Evolutionary conservation across 2,329 filamentous ascomycete species (phyloP), one percentile per base, ranked within the genome.

Genomic region (Furcasterigmium furcatum): DNA sequence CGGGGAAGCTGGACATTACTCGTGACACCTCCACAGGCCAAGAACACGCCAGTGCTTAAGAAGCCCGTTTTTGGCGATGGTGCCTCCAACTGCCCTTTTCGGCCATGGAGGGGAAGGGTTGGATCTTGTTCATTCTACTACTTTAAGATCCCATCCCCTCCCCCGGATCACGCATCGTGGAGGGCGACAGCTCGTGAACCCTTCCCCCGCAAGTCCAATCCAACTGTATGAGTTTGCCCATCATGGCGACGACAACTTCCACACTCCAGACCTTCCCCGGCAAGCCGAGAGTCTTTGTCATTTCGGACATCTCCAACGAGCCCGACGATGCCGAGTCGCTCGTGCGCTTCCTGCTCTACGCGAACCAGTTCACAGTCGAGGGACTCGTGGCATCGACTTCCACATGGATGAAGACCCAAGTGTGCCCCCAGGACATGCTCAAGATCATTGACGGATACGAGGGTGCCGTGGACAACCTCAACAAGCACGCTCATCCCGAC

Each of bases 251-350:
- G 9, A n/a, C n/a, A n/a, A n/a, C 36, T 22, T 40, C 38, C 14
- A 24, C n/a, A 9, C 29, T 42, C 13, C 40, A 42, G 40, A 16
- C 6, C 4, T 42, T 42, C 30, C 29, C 29, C 12, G 27, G 20
- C 9, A 64, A 63, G 51, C 63, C 61, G 3, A 58, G 60, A 5
- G 62, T 70, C 8, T 70, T 71, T 20, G 61, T 70, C 44, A 45
- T 70, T 8, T 65, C 66, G 13, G 69, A 73, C 43, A 72, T 73
- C 45, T 66, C 65, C 35, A 72, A 72, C 48, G 70, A 73, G 49
- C 69, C 68, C 1, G 70, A 73, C 45, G 69, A 74, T 54, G 60
- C 63, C 5, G 63, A 71, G 54, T 72, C 66, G 2, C 56, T 74
- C 9, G 65, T 69, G 3, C 64, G 71, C 6, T 70, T 68, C 47